phyloP scores from a whole-genome alignment of 2,329 filamentous ascomycete species.

The Pseudopyrenochaeta lycopersici region DNA sequence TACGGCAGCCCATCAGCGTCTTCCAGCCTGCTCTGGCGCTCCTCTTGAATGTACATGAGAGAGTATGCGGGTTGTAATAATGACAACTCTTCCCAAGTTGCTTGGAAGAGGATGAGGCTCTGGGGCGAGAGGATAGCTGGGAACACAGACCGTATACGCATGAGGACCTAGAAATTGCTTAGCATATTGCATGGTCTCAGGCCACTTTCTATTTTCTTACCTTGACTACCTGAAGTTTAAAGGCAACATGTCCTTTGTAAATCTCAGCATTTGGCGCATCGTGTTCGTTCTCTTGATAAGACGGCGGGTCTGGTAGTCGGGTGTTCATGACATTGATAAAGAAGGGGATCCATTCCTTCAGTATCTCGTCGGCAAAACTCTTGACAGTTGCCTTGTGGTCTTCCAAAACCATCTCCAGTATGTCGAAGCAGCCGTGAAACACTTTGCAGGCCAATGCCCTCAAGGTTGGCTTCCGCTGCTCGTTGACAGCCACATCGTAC shows the following conservation, averaged over 20 bases:
- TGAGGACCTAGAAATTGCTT: constrained; percentile 69
- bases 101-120: constrained; percentile 82
- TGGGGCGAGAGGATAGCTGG: constrained; percentile 82
- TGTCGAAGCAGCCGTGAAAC: constrained; percentile 91
- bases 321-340: constrained; percentile 82
- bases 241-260: constrained; percentile 82
- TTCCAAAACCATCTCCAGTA: constrained; percentile 95
- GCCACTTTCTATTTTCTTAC: constrained; percentile 46
- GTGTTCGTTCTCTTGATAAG: constrained; percentile 66
- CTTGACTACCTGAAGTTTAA: constrained; percentile 94
- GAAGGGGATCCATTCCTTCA: constrained; percentile 88
- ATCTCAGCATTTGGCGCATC: constrained; percentile 65
- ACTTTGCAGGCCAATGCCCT: constrained; percentile 88
- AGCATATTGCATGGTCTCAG: constrained; percentile 7
- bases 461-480: constrained; percentile 76
- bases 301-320: constrained; percentile 70
- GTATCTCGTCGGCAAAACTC: constrained; percentile 85
- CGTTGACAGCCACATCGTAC: constrained; percentile 81
- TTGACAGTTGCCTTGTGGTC: constrained; percentile 88
- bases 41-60: constrained; percentile 84
- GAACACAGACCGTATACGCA: constrained; percentile 88
- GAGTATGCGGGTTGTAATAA: constrained; percentile 77
- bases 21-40: constrained; percentile 86
- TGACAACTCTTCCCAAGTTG: constrained; percentile 88
- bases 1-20: constrained; percentile 93